Evolutionary conservation across 306 rosid genomes (phyloP), one percentile per base, ranked within the genome.

Genomic region (Fragaria iinumae): DNA sequence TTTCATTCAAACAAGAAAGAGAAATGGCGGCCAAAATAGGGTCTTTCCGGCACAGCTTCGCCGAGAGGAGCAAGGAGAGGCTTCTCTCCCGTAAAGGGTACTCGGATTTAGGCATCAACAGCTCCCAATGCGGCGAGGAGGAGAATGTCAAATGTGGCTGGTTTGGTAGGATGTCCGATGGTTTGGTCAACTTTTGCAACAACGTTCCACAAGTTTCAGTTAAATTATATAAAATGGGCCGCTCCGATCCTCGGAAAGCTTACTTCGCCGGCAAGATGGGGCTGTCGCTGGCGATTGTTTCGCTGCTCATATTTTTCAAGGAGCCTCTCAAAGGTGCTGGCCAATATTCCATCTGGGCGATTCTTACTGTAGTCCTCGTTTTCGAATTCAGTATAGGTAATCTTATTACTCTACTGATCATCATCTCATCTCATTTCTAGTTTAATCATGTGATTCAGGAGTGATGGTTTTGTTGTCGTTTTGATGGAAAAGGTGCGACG

Each of bases 351-450:
- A 75, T 91, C 72, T 91, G 97, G 97, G 94, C 92, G 16, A 82
- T 91, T 10, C 89, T 91, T 80, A 91, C 96, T 0, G 92, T 91
- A 17, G 89, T 91, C 0, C 93, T 91, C 10, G 93, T 91, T 44
- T 91, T 91, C 53, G 96, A 91, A 79, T 91, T 86, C 82, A 91
- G 93, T 88, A 76, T 91, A 18, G 96, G 96, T 91, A 89, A 41
- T 80, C 25, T 17, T 44, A 3, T 41, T 53, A 2, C 25, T 7
- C 10, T 52, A 27, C 32, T 32, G 36, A 32, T 52, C 17, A 20
- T 27, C 5, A 69, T 67, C 57, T 27, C 63, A 29, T 76, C 5
- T 9, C 8, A 53, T 27, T 55, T 44, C 50, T 57, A 4, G 20
- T 41, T 43, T 73, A 32, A 32, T 32, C 36, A 3, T 53, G 56